Base-by-base conservation (phyloP, 345 rosid species). In the Heritiera fomes region DNA sequence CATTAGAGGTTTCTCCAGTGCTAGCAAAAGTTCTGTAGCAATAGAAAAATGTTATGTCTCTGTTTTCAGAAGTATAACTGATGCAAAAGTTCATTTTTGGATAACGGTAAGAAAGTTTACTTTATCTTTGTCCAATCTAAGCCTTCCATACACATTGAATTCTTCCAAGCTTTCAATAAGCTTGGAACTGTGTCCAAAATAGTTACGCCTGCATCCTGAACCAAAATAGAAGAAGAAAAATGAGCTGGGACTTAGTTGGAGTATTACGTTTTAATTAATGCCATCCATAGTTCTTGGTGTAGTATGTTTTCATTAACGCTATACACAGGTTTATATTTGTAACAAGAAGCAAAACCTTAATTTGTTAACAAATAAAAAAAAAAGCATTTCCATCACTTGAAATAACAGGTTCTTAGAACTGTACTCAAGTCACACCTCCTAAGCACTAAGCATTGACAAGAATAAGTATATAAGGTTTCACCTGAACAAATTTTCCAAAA, bases 401-500 rank as follows among this genome's bases (percentile, higher is more conserved):
- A 63, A 63, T 5, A 43, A n/a, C 30, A 18, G 4, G 1, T 3
- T 9, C 17, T 20, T 5, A 67, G 12, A 67, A 67, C 71, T 2
- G 8, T n/a, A 43, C 0, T 64, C 2, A 7, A 14, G 46, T 34
- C 69, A 43, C 20, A 43, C 15, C 7, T 23, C 46, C 45, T 1
- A 60, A 59, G 40, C 20, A 60, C 38, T 45, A 75, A 23, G 28
- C 28, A 23, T n/a, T 59, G 77, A 58, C 59, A 53, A 56, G 46
- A 65, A 28, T 23, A 20, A 79, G 47, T 41, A 59, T 20, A 55
- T 60, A 53, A 76, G 41, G 62, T 71, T 73, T 73, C 55, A 86
- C 97, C 97, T 93, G 94, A 86, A 95, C 85, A 87, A 95, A 95
- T 85, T 92, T 93, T 81, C 96, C 99, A 69, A 93, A 95, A 73